Evolutionary conservation across 2,329 filamentous ascomycete genomes (phyloP).

Genomic region (Magnaporthiopsis incrustans): DNA sequence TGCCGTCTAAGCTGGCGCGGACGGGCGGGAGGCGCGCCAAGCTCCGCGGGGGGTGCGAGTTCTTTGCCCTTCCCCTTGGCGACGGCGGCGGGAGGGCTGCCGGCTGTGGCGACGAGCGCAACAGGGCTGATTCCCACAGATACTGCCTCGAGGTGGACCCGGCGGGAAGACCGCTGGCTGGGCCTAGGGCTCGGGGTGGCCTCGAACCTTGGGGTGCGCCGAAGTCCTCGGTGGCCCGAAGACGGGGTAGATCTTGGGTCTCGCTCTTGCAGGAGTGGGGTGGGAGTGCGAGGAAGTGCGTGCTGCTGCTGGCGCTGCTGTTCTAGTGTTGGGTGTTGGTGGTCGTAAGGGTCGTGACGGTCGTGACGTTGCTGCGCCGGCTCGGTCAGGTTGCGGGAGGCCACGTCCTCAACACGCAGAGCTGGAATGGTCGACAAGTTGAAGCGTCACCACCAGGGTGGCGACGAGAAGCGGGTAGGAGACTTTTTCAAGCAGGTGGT

Average conservation of each 20-base stretch:
- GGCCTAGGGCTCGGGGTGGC: constrained; percentile 30
- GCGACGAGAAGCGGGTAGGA: constrained; percentile 13
- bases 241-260: constrained; percentile 36
- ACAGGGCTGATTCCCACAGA: constrained; percentile 40
- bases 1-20: constrained; percentile 23
- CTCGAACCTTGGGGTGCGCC: constrained; percentile 44
- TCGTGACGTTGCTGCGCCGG: constrained; percentile 37
- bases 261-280: constrained; percentile 18
- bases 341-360: constrained; percentile 47
- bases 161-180: constrained; percentile 20
- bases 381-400: constrained; percentile 38
- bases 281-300: constrained; percentile 26
- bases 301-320: constrained; percentile 30
- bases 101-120: constrained; percentile 27
- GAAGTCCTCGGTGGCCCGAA: constrained; percentile 36
- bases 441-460: constrained; percentile 25
- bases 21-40: not conserved
- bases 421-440: constrained; percentile 39
- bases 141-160: constrained; percentile 37
- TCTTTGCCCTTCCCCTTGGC: constrained; percentile 6
- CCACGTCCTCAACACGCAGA: constrained; percentile 24
- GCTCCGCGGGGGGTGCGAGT: constrained; percentile 9
- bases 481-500: not conserved
- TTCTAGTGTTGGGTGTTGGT: constrained; percentile 27
- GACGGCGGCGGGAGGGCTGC: constrained; percentile 13